A percentile compares a stretch with the other conserved stretches of the same genome.
Evolutionary conservation across 768 basidiomycete genomes (phyloP).

Genomic region (Boletus rubescentipes): DNA sequence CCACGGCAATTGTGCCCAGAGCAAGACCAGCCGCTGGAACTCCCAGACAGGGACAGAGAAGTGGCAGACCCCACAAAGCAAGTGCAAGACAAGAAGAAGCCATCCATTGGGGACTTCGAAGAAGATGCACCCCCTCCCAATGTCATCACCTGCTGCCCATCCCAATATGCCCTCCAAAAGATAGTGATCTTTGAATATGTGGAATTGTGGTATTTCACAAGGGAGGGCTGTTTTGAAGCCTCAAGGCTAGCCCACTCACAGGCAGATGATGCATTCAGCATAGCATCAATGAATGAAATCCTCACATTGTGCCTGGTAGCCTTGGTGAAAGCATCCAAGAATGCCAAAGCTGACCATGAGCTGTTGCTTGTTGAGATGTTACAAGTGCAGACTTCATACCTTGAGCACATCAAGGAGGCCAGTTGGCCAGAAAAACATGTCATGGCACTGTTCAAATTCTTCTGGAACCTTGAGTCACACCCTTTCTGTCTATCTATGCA

Average conservation of each 20-base stretch:
- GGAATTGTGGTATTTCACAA: background rate
- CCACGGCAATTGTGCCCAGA: no score
- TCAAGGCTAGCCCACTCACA: background rate
- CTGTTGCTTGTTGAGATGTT: background rate
- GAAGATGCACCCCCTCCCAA: no score
- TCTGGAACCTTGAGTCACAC: background rate
- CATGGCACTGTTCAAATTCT: background rate
- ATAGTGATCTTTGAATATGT: background rate
- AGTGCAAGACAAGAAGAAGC: no score
- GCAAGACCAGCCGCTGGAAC: no score
- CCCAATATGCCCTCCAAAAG: background rate
- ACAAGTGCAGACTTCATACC: background rate
- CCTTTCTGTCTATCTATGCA: background rate
- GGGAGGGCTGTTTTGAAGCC: background rate
- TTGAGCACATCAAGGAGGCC: background rate
- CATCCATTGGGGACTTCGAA: no score
- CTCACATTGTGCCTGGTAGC: background rate
- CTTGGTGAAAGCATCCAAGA: background rate
- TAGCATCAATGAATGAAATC: background rate
- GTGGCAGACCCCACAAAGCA: no score
- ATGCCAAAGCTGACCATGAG: background rate
- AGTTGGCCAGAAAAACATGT: background rate
- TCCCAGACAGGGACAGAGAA: no score
- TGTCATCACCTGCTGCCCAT: no score
- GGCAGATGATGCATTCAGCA: background rate